Evolutionary conservation across 371 early-diverging fungal species (phyloP).

Genomic region (Lichtheimia corymbifera): DNA sequence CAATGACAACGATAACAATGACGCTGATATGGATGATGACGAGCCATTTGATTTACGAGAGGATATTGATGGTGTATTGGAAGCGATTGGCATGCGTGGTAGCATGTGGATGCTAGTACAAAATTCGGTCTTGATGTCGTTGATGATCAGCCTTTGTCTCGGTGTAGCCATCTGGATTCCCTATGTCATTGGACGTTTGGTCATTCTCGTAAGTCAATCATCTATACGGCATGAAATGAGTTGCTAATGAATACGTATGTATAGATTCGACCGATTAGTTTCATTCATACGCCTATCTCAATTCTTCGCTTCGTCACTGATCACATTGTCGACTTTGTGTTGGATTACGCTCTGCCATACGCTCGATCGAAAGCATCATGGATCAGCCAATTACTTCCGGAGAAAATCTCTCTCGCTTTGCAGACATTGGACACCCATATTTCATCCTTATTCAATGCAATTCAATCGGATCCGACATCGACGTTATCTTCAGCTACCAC

Average conservation of each 20-base stretch:
- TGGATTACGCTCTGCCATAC: slow-evolving; percentile 43
- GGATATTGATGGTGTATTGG: slow-evolving; percentile 81
- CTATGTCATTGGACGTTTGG: slow-evolving; percentile 65
- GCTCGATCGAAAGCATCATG: slow-evolving; percentile 14
- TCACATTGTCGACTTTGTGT: slow-evolving; percentile 53
- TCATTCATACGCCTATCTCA: slow-evolving; percentile 51
- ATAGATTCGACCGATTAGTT: slow-evolving; percentile 45
- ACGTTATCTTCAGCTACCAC: not conserved
- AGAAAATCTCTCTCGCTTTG: slow-evolving; percentile 12
- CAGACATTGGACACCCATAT: not conserved
- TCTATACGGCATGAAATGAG: not conserved
- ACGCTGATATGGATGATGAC: slow-evolving; percentile 37
- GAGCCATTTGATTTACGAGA: slow-evolving; percentile 60
- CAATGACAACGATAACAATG: slow-evolving; percentile 22
- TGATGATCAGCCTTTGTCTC: slow-evolving; percentile 73
- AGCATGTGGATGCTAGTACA: slow-evolving; percentile 74
- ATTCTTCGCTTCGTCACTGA: slow-evolving; percentile 53
- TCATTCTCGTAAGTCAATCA: slow-evolving; percentile 37
- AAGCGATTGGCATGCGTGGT: slow-evolving; percentile 89
- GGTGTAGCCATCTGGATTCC: slow-evolving; percentile 78
- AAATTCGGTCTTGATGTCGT: slow-evolving; percentile 76
- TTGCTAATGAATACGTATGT: not conserved
- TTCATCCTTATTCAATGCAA: not conserved
- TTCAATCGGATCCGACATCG: not conserved
- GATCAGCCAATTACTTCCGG: slow-evolving; percentile 13